phyloP scores from a whole-genome alignment of 2,329 filamentous ascomycete genomes.

The Lasiodiplodia citricola region DNA sequence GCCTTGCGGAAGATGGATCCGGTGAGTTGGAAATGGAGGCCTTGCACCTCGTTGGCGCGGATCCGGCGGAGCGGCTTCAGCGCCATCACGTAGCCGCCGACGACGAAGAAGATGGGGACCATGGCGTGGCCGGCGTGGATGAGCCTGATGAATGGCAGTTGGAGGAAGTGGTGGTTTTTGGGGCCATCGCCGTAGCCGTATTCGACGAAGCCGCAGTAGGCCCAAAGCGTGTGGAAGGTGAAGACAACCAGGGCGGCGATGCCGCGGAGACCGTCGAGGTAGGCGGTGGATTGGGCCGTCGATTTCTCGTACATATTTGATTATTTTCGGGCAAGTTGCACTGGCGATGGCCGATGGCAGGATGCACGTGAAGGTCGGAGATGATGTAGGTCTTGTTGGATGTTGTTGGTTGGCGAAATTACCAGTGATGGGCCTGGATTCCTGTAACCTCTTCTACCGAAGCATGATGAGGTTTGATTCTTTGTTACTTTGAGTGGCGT shows the following conservation, averaged over 20 bases:
- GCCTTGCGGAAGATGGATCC: slow-evolving; percentile 52
- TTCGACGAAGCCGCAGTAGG: slow-evolving; percentile 14
- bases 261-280: slow-evolving; percentile 16
- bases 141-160: slow-evolving; percentile 29
- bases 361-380: neutral
- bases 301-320: neutral
- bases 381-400: neutral
- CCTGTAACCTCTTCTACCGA: neutral
- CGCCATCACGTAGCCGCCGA: slow-evolving; percentile 56
- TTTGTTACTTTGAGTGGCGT: neutral
- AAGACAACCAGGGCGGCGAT: slow-evolving; percentile 16
- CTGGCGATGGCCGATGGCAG: no score
- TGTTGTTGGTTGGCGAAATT: neutral
- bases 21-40: slow-evolving; percentile 46
- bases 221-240: slow-evolving; percentile 22
- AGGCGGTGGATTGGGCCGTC: neutral
- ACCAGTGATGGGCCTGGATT: neutral
- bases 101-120: slow-evolving; percentile 56
- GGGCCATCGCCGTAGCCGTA: slow-evolving; percentile 27
- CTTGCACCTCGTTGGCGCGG: slow-evolving; percentile 46
- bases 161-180: slow-evolving; percentile 27
- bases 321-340: neutral
- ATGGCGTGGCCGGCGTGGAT: slow-evolving; percentile 49
- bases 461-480: neutral
- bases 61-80: slow-evolving; percentile 37